phyloP scores from a whole-genome alignment of 768 basidiomycete species.

The Boletellus emodensis region DNA sequence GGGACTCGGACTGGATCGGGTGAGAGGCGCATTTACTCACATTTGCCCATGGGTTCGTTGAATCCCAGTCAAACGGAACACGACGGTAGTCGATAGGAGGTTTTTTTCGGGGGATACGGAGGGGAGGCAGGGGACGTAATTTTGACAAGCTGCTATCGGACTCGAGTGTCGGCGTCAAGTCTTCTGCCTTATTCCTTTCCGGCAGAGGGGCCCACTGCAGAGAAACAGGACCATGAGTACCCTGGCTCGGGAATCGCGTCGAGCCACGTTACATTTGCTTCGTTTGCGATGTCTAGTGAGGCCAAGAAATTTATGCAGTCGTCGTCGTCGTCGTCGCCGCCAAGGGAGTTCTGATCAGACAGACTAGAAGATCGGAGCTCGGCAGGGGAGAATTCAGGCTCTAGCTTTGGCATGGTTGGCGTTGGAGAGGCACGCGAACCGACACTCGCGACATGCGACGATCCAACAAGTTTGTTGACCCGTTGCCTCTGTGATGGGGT shows the following conservation, averaged over 20 bases:
- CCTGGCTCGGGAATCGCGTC: not conserved
- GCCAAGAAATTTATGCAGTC: conserved; percentile 21
- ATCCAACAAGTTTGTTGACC: not conserved
- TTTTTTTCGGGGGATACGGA: conserved; percentile 12
- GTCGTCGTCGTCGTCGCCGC: conserved; percentile 24
- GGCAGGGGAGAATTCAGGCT: conserved; percentile 1
- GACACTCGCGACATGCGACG: not conserved
- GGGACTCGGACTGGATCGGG: not conserved
- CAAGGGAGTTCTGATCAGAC: not conserved
- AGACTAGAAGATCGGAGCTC: conserved; percentile 3
- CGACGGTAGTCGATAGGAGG: conserved; percentile 18
- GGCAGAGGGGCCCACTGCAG: conserved; percentile 27
- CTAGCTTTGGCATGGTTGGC: not conserved
- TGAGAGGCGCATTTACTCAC: conserved; percentile 10
- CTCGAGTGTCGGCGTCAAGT: conserved; percentile 20
- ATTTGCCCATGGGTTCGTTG: conserved; percentile 17
- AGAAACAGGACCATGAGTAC: conserved; percentile 3
- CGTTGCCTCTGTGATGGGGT: conserved; percentile 20
- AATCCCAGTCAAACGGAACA: conserved; percentile 17
- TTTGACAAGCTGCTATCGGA: not conserved
- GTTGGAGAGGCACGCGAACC: not conserved
- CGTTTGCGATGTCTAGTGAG: conserved; percentile 30
- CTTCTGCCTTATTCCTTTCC: conserved; percentile 30
- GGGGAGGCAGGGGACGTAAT: conserved; percentile 1
- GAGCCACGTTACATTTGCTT: conserved; percentile 21